Percentiles rank a stretch among this genome's conserved stretches.
Conservation (phyloP, 495 filamentous ascomycete species). For the Hypomontagnella monticulosa region DNA sequence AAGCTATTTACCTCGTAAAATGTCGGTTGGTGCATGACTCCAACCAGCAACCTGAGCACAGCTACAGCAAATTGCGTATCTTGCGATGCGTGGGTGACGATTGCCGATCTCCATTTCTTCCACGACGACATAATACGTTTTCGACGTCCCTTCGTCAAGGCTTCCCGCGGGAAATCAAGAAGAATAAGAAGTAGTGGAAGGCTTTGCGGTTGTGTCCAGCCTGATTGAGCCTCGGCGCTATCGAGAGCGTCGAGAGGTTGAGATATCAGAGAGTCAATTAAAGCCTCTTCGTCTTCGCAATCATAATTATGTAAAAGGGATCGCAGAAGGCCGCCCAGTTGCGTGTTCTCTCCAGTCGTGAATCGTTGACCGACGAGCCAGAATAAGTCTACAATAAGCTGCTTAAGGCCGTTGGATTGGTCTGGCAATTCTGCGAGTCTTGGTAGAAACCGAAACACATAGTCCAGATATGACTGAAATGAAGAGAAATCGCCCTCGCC, state of each 20-base stretch:
- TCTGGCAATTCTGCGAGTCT: conserved; percentile 35
- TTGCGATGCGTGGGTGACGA: conserved; percentile 25
- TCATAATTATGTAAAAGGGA: conserved; percentile 39
- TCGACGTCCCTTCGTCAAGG: conserved; percentile 47
- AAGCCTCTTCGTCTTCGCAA: conserved; percentile 42
- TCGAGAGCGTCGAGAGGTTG: conserved; percentile 39
- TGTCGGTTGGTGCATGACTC: conserved; percentile 57
- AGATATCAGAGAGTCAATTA: conserved; percentile 41
- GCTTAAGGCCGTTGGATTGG: conserved; percentile 16
- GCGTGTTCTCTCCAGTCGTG: conserved; percentile 1
- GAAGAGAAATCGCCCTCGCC: conserved; percentile 14
- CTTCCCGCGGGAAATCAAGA: conserved; percentile 35
- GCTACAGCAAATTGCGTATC: conserved; percentile 33
- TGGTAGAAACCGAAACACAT: conserved; percentile 41
- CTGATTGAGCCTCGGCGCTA: conserved; percentile 24
- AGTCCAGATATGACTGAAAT: conserved; percentile 31
- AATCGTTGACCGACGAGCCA: conserved; percentile 30
- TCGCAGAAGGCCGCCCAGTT: conserved; percentile 16
- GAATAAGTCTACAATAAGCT: conserved; percentile 39
- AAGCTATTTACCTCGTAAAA: conserved; percentile 56
- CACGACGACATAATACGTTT: conserved; percentile 51
- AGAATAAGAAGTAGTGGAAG: conserved; percentile 25
- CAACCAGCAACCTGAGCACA: conserved; percentile 57
- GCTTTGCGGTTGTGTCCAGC: conserved; percentile 41
- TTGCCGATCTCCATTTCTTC: conserved; percentile 40